Conservation (phyloP, 208 protist genomes). For the Leishmania mexicana region DNA sequence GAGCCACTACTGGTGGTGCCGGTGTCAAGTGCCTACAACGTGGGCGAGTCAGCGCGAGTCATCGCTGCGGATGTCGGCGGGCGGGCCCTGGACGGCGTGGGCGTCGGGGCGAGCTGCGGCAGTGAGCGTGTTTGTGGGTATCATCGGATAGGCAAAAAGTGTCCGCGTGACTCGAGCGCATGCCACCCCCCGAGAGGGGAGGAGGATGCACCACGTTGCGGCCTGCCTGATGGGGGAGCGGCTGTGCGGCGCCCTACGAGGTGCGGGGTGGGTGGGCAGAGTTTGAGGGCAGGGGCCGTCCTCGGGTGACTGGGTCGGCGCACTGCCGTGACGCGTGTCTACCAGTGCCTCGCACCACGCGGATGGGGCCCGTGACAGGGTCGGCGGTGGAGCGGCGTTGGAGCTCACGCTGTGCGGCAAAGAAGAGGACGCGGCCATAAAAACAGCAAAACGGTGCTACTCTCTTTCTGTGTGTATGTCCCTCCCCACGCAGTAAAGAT, state of each 20-base stretch:
- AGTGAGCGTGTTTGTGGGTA: neutral
- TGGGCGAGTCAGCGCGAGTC: neutral
- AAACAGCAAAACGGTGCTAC: no score
- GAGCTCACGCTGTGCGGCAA: neutral
- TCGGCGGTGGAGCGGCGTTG: neutral
- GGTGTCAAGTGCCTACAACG: neutral
- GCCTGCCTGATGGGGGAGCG: neutral
- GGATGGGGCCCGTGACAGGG: neutral
- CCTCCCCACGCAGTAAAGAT: neutral
- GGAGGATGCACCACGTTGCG: neutral
- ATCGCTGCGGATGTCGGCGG: neutral
- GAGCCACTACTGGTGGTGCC: neutral
- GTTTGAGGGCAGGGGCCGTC: neutral
- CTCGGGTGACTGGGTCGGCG: neutral
- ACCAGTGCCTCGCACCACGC: neutral
- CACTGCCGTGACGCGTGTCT: neutral
- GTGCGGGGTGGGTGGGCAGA: neutral
- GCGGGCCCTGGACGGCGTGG: neutral
- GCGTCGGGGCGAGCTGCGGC: neutral
- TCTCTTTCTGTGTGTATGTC: neutral
- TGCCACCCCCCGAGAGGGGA: neutral
- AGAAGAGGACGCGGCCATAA: neutral
- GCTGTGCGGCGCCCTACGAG: no score
- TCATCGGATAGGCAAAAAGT: neutral
- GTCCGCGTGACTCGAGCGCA: neutral